Evolutionary conservation across 2,329 filamentous ascomycete genomes (phyloP), one percentile per base, ranked within the genome.

Genomic region (Trichophaea hybrida): DNA sequence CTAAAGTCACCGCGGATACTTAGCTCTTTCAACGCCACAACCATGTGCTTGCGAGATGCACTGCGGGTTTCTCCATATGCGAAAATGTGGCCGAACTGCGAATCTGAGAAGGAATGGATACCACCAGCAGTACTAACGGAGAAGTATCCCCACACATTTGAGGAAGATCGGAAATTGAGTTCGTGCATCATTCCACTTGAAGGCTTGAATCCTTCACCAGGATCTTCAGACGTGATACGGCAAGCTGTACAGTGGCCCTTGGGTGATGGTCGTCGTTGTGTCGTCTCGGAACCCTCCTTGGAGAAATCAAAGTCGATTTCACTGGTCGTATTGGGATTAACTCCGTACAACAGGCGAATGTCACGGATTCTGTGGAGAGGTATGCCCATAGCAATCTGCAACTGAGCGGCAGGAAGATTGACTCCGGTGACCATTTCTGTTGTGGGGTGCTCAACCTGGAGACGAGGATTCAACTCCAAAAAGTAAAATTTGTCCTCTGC

Each of bases 131-230:
- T 93, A 76, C 90, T 88, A 73, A 98, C 93, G 57, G 93, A 98
- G 82, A 98, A 98, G 76, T 98, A 98, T 79, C 93, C 93, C 93
- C 93, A 98, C 59, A 97, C 93, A 68, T 98, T 98, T 65, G 93
- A 97, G 73, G 89, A 95, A 77, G 86, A 94, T 71, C 93, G 83
- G 82, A 98, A 98, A 79, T 98, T 98, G 71, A 98, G 78, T 71
- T 98, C 93, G 77, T 97, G 93, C 82, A 98, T 94, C 57, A 91
- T 94, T 82, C 93, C 93, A 70, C 91, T 94, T 50, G 93, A 98
- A 60, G 93, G 93, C 81, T 98, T 98, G 83, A 98, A 98, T 57
- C 93, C 93, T 78, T 98, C 93, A 70, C 94, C 93, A 7, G 93
- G 93, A 72, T 98, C 93, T 74, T 98, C 93, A 0, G 93, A 98